Base-by-base conservation (phyloP, 768 basidiomycete genomes). In the Suillus subaureus region DNA sequence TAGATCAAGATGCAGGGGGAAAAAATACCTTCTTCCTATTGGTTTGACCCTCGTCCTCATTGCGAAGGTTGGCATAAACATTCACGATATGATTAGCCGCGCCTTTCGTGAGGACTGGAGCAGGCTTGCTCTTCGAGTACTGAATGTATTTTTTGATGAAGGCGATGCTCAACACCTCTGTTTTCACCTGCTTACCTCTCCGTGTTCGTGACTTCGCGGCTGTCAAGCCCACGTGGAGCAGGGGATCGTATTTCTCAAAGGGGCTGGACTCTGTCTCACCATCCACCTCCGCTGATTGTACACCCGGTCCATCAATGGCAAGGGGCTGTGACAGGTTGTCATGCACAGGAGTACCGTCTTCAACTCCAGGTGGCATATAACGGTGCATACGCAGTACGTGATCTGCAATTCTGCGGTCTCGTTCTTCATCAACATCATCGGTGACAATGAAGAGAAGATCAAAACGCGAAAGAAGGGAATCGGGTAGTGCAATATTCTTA, bases 81-180 rank as follows among this genome's bases (percentile, higher is more conserved):
- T 92, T 87, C 47, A 97, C 92, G 68, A 99, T 98, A 76, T 90
- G 86, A 75, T 97, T 96, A 64, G 96, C 94, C 6, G 97, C 97
- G 47, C 93, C 95, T 75, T 95, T 91, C 8, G 94, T 97, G 69
- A 99, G 80, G 28, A 85, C 88, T 2, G 97, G 97, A 64, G 91
- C 85, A 21, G 89, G 84, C 71, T 91, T 89, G 78, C 88, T 92
- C 80, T 98, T 99, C 51, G 97, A 93, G 72, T 98, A 98, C 78
- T 99, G 97, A 64, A 99, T 92, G 72, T 96, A 99, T 79, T 98
- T 99, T 80, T 99, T 99, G 75, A 99, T 89, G 74, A 99, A 99
- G 6, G 90, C 81, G 67, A 97, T 94, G 71, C 89, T 94, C 64
- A 99, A 83, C 45, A 99, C 89, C 78, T 99, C 96, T 67, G 88